Conservation (phyloP, 2,329 filamentous ascomycete species). For the Hymenoscyphus infarciens region DNA sequence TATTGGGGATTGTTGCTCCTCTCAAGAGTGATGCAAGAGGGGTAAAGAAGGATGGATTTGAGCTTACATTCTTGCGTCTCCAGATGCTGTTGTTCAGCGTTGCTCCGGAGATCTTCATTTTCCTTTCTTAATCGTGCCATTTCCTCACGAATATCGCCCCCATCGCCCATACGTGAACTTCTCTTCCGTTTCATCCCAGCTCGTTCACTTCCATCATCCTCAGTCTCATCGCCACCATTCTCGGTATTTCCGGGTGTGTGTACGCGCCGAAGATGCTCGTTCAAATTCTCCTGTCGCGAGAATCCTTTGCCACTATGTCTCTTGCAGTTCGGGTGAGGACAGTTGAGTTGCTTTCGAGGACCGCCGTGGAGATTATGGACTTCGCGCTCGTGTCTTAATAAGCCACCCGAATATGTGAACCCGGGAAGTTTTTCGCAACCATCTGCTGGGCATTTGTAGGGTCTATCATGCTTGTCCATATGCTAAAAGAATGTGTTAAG, state of each 20-base stretch:
- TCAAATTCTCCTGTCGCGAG: slow-evolving; percentile 88
- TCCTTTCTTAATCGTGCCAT: slow-evolving; percentile 64
- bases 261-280: slow-evolving; percentile 88
- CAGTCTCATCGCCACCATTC: slow-evolving; percentile 40
- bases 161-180: slow-evolving; percentile 41
- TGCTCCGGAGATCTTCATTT: slow-evolving; percentile 54
- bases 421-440: slow-evolving; percentile 88
- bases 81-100: slow-evolving; percentile 46
- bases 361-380: slow-evolving; percentile 74
- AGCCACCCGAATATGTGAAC: slow-evolving; percentile 91
- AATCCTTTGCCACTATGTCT: slow-evolving; percentile 85
- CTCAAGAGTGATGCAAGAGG: neutral
- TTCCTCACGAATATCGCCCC: slow-evolving; percentile 53
- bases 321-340: slow-evolving; percentile 83
- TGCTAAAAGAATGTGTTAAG: slow-evolving; percentile 53
- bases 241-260: slow-evolving; percentile 54
- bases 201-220: slow-evolving; percentile 44
- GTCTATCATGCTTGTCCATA: slow-evolving; percentile 96
- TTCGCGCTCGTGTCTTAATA: slow-evolving; percentile 86
- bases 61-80: slow-evolving; percentile 20
- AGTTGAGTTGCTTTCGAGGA: slow-evolving; percentile 82
- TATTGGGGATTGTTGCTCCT: neutral
- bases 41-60: neutral
- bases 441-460: slow-evolving; percentile 79
- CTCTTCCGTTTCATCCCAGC: slow-evolving; percentile 44